Evolutionary conservation across 2,329 filamentous ascomycete genomes (phyloP).

Genomic region (Plenodomus lindquistii): DNA sequence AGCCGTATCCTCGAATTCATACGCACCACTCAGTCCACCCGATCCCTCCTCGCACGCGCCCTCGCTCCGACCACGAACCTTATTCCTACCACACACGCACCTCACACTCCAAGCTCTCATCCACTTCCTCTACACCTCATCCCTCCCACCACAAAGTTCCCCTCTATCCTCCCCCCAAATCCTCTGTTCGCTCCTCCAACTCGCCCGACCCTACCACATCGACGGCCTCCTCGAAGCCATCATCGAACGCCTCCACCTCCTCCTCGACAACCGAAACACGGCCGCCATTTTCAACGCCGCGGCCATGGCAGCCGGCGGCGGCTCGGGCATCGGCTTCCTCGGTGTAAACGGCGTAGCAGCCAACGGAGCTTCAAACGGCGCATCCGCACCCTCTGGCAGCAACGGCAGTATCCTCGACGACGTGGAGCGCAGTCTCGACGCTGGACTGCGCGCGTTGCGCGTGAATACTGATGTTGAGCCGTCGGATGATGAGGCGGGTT

Average conservation of each 20-base stretch:
- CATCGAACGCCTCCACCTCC: conserved; percentile 84
- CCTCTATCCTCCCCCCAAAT: conserved; percentile 91
- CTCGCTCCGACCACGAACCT: conserved; percentile 74
- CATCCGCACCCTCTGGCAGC: background rate
- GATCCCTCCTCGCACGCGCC: conserved; percentile 59
- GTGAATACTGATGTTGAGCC: conserved; percentile 55
- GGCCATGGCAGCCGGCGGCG: conserved; percentile 95
- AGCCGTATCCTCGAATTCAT: conserved; percentile 47
- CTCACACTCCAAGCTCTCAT: conserved; percentile 88
- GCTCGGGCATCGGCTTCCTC: conserved; percentile 73
- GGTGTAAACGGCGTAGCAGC: conserved; percentile 34
- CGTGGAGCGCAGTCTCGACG: conserved; percentile 35
- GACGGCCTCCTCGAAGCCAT: conserved; percentile 92
- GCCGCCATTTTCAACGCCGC: conserved; percentile 98
- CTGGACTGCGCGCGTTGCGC: conserved; percentile 46
- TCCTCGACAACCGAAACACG: conserved; percentile 90
- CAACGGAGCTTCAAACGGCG: conserved; percentile 35
- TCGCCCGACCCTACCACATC: conserved; percentile 89
- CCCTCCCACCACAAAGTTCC: conserved; percentile 75
- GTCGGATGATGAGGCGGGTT: conserved; percentile 41
- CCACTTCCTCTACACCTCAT: conserved; percentile 91
- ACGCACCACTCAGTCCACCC: conserved; percentile 53
- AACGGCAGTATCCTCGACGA: conserved; percentile 13
- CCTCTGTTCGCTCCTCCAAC: conserved; percentile 89
- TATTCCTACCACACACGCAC: conserved; percentile 92